Conservation (phyloP, 1,284 basidiomycete genomes). For the Exsudoporus floridanus region DNA sequence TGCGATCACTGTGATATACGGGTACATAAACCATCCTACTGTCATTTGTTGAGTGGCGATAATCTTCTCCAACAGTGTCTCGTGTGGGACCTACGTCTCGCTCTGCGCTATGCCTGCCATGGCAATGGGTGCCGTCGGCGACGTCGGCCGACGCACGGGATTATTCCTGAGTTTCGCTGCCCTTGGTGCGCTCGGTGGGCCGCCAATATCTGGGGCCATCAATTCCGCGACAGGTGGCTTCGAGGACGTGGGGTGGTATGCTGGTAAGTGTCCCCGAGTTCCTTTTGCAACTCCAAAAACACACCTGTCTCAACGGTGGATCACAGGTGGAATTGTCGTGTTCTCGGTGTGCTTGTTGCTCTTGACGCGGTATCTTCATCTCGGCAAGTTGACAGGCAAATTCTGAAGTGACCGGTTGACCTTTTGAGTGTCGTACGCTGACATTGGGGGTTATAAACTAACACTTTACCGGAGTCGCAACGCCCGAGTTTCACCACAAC, state of each 20-base stretch:
- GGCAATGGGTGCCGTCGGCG: slow-evolving; percentile 55
- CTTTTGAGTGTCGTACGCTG: too few relatives aligned
- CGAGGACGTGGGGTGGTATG: slow-evolving; percentile 45
- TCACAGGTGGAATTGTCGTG: slow-evolving; percentile 32
- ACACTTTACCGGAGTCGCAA: too few relatives aligned
- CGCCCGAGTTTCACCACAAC: too few relatives aligned
- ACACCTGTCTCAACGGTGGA: not conserved
- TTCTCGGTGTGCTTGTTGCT: slow-evolving; percentile 28
- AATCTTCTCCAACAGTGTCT: slow-evolving; percentile 51
- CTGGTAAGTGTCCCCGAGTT: slow-evolving; percentile 38
- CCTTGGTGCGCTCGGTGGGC: slow-evolving; percentile 46
- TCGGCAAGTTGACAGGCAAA: slow-evolving; percentile 29
- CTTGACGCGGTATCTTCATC: slow-evolving; percentile 27
- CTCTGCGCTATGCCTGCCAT: slow-evolving; percentile 56
- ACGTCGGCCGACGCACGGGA: slow-evolving; percentile 60
- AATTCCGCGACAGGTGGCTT: slow-evolving; percentile 35
- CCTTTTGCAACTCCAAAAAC: slow-evolving; percentile 33
- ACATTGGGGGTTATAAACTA: not conserved
- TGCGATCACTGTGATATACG: slow-evolving; percentile 44
- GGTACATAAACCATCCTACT: slow-evolving; percentile 29
- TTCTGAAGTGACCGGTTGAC: slow-evolving; percentile 13
- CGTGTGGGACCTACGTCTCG: slow-evolving; percentile 57
- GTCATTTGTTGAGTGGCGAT: not conserved
- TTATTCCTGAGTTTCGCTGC: slow-evolving; percentile 54
- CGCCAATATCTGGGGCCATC: slow-evolving; percentile 53